phyloP scores from a whole-genome alignment of 192 early-diverging fungal species.

The Linnemannia elongata region DNA sequence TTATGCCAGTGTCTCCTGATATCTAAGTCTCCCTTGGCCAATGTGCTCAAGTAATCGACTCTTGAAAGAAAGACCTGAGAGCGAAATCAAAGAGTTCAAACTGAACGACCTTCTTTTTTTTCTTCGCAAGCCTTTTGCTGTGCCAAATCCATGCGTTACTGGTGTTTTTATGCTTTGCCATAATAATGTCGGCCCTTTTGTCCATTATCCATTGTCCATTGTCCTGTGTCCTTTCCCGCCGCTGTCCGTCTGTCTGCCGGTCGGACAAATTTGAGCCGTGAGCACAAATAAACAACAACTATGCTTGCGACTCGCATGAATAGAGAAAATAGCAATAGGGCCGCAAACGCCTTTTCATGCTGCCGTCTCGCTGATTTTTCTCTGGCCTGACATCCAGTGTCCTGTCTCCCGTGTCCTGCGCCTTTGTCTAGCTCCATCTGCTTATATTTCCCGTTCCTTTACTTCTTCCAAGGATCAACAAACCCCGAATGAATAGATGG shows the following conservation, averaged over 20 bases:
- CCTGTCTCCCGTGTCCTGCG: neutral
- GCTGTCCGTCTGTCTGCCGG: neutral
- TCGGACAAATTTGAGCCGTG: neutral
- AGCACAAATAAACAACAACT: neutral
- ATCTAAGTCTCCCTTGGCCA: neutral
- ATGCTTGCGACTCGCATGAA: neutral
- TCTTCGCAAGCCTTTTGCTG: neutral
- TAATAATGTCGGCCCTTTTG: neutral
- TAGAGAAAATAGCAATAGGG: neutral
- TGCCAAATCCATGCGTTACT: neutral
- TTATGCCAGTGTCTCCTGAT: slow-evolving; percentile 13
- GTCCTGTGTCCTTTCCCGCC: neutral
- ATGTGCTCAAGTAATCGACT: neutral
- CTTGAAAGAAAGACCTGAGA: neutral
- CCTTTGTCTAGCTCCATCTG: neutral
- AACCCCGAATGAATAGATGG: neutral
- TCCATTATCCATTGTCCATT: neutral
- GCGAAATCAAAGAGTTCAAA: neutral
- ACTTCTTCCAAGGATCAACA: neutral
- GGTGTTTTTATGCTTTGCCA: neutral
- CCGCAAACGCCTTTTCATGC: neutral
- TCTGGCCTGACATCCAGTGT: neutral
- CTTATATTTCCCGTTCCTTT: neutral
- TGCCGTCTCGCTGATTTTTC: neutral
- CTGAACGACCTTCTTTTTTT: neutral